Conservation (phyloP, 2,329 filamentous ascomycete species). For the Geosmithia putterillii region DNA sequence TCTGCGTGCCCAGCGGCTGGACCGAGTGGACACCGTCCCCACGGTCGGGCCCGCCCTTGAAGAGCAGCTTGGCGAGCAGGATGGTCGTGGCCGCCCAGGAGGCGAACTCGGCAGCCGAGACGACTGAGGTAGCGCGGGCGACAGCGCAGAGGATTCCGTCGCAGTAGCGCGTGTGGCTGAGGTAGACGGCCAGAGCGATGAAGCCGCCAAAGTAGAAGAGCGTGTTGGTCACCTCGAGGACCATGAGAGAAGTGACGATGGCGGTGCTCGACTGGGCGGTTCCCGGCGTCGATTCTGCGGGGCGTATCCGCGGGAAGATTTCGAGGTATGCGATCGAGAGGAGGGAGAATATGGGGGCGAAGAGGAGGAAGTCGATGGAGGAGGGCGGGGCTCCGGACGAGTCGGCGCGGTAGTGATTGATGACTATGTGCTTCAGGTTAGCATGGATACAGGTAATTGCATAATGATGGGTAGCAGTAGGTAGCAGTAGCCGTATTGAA, state of each 20-base stretch:
- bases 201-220: conserved; percentile 49
- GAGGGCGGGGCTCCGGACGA: conserved; percentile 26
- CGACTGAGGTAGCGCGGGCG: conserved; percentile 39
- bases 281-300: too few relatives aligned
- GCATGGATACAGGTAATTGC: too few relatives aligned
- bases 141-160: conserved; percentile 42
- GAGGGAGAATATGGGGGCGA: conserved; percentile 39
- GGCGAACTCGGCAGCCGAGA: conserved; percentile 39
- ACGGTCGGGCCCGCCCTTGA: conserved; percentile 22
- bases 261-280: too few relatives aligned
- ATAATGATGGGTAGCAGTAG: too few relatives aligned
- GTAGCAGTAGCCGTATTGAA: too few relatives aligned
- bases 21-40: background rate
- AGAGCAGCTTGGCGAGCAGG: conserved; percentile 32
- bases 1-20: background rate
- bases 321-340: conserved; percentile 43
- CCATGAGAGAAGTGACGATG: conserved; percentile 36
- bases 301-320: conserved; percentile 31
- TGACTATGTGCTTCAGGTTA: too few relatives aligned
- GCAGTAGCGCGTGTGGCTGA: conserved; percentile 43
- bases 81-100: conserved; percentile 38
- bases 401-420: conserved; percentile 43
- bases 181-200: conserved; percentile 44
- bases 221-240: conserved; percentile 36
- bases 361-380: conserved; percentile 46